Evolutionary conservation across 1,139 yeast species (phyloP).

Genomic region (Candida glucosophila): DNA sequence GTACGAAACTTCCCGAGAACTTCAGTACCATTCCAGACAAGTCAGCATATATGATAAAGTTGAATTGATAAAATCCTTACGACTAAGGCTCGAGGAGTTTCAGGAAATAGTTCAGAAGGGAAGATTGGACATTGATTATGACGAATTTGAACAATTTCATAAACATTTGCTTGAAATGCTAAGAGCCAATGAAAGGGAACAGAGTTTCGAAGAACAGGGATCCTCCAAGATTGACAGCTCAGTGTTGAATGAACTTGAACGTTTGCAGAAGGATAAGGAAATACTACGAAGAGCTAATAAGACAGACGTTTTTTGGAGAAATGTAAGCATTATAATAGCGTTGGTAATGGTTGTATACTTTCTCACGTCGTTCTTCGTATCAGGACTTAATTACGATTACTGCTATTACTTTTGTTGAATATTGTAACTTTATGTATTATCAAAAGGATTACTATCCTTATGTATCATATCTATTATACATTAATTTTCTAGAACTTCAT

Average conservation of each 20-base stretch:
- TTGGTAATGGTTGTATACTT: constrained; percentile 7
- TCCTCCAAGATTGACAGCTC: too few species aligned
- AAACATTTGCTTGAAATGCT: constrained; percentile 3
- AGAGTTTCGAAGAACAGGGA: constrained; percentile 2
- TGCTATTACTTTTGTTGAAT: constrained; percentile 29
- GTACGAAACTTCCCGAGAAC: constrained; percentile 1
- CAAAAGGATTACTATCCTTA: constrained; percentile 1
- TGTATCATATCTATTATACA: constrained; percentile 2
- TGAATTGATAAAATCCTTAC: background rate
- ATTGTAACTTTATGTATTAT: constrained; percentile 3
- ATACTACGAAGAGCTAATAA: constrained; percentile 4
- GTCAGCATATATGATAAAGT: constrained; percentile 2
- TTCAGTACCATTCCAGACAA: constrained; percentile 1
- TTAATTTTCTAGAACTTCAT: constrained; percentile 15
- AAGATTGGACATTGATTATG: constrained; percentile 1
- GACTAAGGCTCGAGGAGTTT: background rate
- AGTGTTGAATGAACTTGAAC: constrained; percentile 5
- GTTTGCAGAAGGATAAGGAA: too few species aligned
- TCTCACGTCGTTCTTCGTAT: constrained; percentile 16
- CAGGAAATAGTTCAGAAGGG: constrained; percentile 1
- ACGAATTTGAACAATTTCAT: constrained; percentile 1
- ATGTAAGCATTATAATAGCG: constrained; percentile 5
- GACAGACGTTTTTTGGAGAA: constrained; percentile 5
- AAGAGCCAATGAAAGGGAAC: background rate
- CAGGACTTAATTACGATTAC: constrained; percentile 25